Percentiles rank a stretch among this genome's conserved stretches.
Evolutionary conservation across 805 yeast species (phyloP).

Genomic region (Saccharomycopsis selenospora): DNA sequence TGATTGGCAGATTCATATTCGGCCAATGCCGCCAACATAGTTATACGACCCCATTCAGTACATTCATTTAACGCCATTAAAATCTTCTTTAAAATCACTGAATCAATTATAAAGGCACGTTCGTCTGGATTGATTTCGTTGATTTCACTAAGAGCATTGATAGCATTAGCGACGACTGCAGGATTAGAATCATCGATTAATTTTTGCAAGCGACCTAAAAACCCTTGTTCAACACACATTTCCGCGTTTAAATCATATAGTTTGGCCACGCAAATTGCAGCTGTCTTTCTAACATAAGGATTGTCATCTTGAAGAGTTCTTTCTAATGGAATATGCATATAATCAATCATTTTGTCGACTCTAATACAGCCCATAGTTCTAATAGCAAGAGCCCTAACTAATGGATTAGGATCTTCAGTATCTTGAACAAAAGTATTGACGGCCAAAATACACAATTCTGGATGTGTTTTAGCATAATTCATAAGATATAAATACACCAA

Average conservation of each 20-base stretch:
- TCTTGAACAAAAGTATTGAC: slow-evolving; percentile 95
- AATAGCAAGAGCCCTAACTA: slow-evolving; percentile 91
- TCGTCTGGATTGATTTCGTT: slow-evolving; percentile 55
- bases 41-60: slow-evolving; percentile 97
- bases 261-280: slow-evolving; percentile 95
- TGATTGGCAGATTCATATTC: slow-evolving; percentile 53
- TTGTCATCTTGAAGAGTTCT: slow-evolving; percentile 85
- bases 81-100: slow-evolving; percentile 44
- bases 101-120: slow-evolving; percentile 36
- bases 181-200: slow-evolving; percentile 85
- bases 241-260: slow-evolving; percentile 77
- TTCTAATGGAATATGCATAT: slow-evolving; percentile 82
- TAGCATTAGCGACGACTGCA: slow-evolving; percentile 94
- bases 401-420: slow-evolving; percentile 93
- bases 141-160: slow-evolving; percentile 79
- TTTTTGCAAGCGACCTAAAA: slow-evolving; percentile 56
- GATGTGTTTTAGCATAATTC: slow-evolving; percentile 96
- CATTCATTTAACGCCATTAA: slow-evolving; percentile 88
- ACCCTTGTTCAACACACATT: slow-evolving; percentile 82
- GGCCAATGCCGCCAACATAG: slow-evolving; percentile 74
- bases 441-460: slow-evolving; percentile 91
- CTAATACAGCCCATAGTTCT: slow-evolving; percentile 98
- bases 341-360: slow-evolving; percentile 91
- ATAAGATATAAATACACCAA: slow-evolving; percentile 88
- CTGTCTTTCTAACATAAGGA: slow-evolving; percentile 96